Evolutionary conservation across 2,329 filamentous ascomycete genomes (phyloP), one percentile per base, ranked within the genome.

Genomic region (Alternaria panax): DNA sequence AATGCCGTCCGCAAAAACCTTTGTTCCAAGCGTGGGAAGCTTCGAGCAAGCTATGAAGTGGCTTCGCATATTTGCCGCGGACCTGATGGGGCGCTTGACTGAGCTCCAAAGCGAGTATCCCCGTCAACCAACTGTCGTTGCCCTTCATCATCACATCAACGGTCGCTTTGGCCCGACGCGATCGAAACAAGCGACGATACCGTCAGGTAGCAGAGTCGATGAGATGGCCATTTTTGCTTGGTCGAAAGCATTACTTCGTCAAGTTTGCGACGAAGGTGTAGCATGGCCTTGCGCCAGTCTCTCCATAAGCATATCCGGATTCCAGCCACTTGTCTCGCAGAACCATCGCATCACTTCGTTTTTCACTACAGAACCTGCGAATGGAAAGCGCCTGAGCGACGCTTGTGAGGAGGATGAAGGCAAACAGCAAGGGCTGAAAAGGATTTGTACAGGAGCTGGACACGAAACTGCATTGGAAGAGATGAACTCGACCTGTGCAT

Each of bases 1-100:
- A 18, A 98, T 99, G 93, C 83, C 97, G 12, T 97, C 93, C 2
- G 93, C 95, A 22, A 99, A 99, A 75, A 96, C 93, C 0, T 99
- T 99, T 72, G 86, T 92, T 24, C 95, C 95, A 0, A 87, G 85
- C 56, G 93, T 98, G 74, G 91, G 88, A 66, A 90, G 84, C 2
- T 81, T 87, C n/a, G 92, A 94, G 20, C 91, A 96, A 75, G 94
- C 90, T 1, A 82, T 86, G 25, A 89, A 88, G 60, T 99, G 95
- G 95, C 82, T 99, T 36, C 86, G 90, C 11, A 97, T 99, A 54
- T 98, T 98, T 76, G 88, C 86, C 5, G 92, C 92, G 1, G 95
- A 99, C 75, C 96, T 99, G 52, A 36, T 18, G 16, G 34, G 34
- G 7, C 34, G 94, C 91, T 78, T 90, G 91, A 54, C 88, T 95